Conservation (phyloP, 257 asterid species). For the Plantago elongata region DNA sequence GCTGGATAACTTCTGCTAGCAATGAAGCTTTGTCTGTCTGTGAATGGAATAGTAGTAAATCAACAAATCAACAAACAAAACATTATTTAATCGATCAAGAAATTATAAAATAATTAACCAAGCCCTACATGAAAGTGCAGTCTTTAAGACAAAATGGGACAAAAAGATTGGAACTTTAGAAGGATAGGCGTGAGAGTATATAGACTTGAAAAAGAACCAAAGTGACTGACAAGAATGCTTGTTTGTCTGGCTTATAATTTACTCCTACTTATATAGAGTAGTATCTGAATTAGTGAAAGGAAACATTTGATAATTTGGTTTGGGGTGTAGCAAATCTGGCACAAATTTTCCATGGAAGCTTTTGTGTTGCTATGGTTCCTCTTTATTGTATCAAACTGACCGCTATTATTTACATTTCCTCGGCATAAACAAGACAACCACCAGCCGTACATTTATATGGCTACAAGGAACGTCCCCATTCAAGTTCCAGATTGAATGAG, state of each 20-base stretch:
- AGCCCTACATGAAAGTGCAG: neutral
- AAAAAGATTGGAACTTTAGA: slow-evolving; percentile 6
- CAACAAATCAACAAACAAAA: neutral
- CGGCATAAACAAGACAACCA: slow-evolving; percentile 8
- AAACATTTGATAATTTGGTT: neutral
- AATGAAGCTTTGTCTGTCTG: slow-evolving; percentile 65
- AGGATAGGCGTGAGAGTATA: slow-evolving; percentile 15
- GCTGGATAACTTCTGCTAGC: slow-evolving; percentile 61
- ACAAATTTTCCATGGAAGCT: slow-evolving; percentile 59
- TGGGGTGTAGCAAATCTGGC: slow-evolving; percentile 28
- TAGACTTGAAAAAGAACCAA: too few species aligned
- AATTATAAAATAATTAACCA: neutral
- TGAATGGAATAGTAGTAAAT: neutral
- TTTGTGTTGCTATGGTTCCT: slow-evolving; percentile 59
- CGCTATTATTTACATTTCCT: slow-evolving; percentile 27
- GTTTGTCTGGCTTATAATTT: slow-evolving; percentile 41
- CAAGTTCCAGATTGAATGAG: slow-evolving; percentile 13
- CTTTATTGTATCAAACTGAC: slow-evolving; percentile 58
- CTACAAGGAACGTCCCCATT: slow-evolving; percentile 29
- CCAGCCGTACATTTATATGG: slow-evolving; percentile 21
- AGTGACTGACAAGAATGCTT: slow-evolving; percentile 43
- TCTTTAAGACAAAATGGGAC: neutral
- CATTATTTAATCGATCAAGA: neutral
- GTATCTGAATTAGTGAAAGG: too few species aligned
- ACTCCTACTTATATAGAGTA: too few species aligned